A percentile compares a stretch with the other conserved stretches of the same genome.
phyloP scores from a whole-genome alignment of 1,139 yeast species.

The Hemisphaericaspora xylofermentans region DNA sequence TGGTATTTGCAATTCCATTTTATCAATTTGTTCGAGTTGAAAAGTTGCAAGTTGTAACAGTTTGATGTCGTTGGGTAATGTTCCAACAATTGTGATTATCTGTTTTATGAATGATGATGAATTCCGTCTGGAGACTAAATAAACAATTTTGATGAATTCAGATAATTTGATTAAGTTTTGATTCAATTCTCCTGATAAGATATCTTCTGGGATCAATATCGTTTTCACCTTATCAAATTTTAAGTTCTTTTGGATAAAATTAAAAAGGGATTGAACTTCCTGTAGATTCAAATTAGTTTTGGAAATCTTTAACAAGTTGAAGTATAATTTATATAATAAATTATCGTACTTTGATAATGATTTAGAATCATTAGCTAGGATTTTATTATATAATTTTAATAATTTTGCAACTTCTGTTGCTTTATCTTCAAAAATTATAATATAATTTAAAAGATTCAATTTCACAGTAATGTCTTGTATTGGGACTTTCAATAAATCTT shows the following conservation, averaged over 20 bases:
- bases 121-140: constrained; percentile 10
- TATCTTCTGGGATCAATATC: constrained; percentile 13
- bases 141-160: constrained; percentile 29
- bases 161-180: constrained; percentile 22
- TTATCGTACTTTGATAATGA: constrained; percentile 19
- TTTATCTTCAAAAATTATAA: constrained; percentile 18
- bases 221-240: constrained; percentile 25
- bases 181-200: constrained; percentile 23
- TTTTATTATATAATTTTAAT: constrained; percentile 27
- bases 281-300: constrained; percentile 22
- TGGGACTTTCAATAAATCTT: constrained; percentile 15
- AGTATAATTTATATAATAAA: constrained; percentile 26
- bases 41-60: constrained; percentile 13
- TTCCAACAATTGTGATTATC: constrained; percentile 9
- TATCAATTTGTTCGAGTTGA: constrained; percentile 18
- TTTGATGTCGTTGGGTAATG: constrained; percentile 16
- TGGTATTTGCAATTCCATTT: constrained; percentile 12
- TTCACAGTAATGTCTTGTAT: constrained; percentile 13
- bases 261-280: constrained; percentile 28
- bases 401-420: constrained; percentile 16
- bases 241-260: constrained; percentile 32
- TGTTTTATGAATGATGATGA: constrained; percentile 9
- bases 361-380: constrained; percentile 18
- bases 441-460: constrained; percentile 28
- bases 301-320: constrained; percentile 25